These are phyloP conservation scores for Aspergillus leporis DNA, from an alignment of 495 filamentous ascomycete genomes.

Conservation along the genomic window DNA sequence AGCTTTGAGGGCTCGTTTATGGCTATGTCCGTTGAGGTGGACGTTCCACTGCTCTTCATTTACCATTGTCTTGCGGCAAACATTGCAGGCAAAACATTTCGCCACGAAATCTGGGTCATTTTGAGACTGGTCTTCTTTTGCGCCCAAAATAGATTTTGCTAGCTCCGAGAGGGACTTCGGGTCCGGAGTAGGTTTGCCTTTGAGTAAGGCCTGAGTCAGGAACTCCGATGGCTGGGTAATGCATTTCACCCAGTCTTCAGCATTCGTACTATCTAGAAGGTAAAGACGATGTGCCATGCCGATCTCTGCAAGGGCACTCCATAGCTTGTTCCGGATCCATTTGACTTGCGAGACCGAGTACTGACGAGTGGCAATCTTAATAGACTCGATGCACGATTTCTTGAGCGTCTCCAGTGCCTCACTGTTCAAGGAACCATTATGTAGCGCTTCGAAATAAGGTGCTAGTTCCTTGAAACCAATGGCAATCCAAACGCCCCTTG, in stretches of 20 bases:
- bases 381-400: conserved; percentile 51
- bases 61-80: conserved; percentile 67
- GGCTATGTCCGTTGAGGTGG: conserved; percentile 69
- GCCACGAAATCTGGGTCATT: conserved; percentile 38
- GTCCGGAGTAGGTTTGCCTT: conserved; percentile 52
- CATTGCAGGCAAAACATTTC: conserved; percentile 60
- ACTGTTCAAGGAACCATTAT: conserved; percentile 30
- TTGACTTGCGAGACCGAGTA: conserved; percentile 81
- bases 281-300: conserved; percentile 59
- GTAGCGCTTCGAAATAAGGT: conserved; percentile 60
- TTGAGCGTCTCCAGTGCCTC: conserved; percentile 46
- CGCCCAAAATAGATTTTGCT: conserved; percentile 55
- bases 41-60: conserved; percentile 72
- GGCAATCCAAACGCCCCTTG: conserved; percentile 87
- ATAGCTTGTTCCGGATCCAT: conserved; percentile 84
- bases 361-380: conserved; percentile 78
- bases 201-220: conserved; percentile 62
- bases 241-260: conserved; percentile 51
- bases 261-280: conserved; percentile 72
- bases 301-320: conserved; percentile 59
- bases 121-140: conserved; percentile 49
- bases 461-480: conserved; percentile 94
- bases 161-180: conserved; percentile 62
- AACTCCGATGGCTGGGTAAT: conserved; percentile 65
- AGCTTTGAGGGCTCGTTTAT: conserved; percentile 49